phyloP scores from a whole-genome alignment of 805 yeast species.

The Suhomyces faveliae region DNA sequence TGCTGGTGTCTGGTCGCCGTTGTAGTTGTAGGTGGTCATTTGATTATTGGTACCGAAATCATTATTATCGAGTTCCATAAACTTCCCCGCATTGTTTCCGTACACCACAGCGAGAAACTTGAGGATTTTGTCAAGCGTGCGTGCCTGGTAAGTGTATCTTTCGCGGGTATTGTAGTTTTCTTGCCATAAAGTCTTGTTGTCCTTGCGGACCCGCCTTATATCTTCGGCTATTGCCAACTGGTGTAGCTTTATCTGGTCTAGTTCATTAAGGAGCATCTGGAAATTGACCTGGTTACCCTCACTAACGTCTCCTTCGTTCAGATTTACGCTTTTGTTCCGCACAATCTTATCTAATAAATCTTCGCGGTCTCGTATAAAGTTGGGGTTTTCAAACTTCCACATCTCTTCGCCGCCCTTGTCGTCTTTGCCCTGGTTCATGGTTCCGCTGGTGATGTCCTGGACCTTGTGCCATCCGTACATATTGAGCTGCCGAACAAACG shows the following conservation, averaged over 20 bases:
- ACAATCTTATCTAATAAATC: constrained; percentile 83
- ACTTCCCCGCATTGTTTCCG: constrained; percentile 57
- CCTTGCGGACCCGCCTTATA: constrained; percentile 75
- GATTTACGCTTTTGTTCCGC: constrained; percentile 55
- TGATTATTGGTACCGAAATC: constrained; percentile 17
- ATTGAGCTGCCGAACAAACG: constrained; percentile 92
- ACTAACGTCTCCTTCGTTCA: constrained; percentile 21
- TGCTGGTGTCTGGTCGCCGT: constrained; percentile 2
- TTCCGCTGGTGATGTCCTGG: constrained; percentile 83
- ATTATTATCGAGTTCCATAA: constrained; percentile 33
- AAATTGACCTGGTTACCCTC: constrained; percentile 38
- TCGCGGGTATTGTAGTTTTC: constrained; percentile 84
- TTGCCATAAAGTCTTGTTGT: constrained; percentile 88
- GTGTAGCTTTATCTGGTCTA: constrained; percentile 72
- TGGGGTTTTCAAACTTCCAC: constrained; percentile 85
- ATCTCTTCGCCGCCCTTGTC: constrained; percentile 64
- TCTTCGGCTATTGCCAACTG: constrained; percentile 85
- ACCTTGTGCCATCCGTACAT: constrained; percentile 99
- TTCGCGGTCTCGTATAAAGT: constrained; percentile 73
- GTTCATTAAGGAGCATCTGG: constrained; percentile 59
- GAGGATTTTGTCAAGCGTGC: constrained; percentile 81
- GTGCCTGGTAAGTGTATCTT: constrained; percentile 80
- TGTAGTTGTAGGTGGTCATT: constrained; percentile 19
- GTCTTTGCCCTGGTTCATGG: constrained; percentile 42
- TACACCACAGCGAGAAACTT: constrained; percentile 83